Evolutionary conservation across 1,284 basidiomycete species (phyloP).

Genomic region (Schizophyllum commune): DNA sequence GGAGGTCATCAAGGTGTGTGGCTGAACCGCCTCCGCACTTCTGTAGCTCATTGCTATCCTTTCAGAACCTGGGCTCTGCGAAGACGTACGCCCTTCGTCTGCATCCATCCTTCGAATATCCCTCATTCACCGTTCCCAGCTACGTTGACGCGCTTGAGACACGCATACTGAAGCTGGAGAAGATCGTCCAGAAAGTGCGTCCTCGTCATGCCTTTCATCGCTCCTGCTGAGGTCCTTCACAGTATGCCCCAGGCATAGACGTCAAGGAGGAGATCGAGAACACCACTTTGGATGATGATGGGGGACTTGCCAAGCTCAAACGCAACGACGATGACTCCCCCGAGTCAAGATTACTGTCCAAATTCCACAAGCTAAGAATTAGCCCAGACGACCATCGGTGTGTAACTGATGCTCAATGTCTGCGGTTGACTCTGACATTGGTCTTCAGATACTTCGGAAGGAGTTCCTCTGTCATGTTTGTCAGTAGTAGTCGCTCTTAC

Average conservation of each 20-base stretch:
- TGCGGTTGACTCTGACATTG: neutral
- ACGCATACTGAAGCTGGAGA: constrained; percentile 9
- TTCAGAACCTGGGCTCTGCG: constrained; percentile 4
- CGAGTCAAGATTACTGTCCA: neutral
- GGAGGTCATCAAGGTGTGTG: neutral
- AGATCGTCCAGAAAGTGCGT: neutral
- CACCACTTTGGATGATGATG: neutral
- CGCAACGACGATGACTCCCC: neutral
- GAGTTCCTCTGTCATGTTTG: neutral
- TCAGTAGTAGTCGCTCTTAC: neutral
- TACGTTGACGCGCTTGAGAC: constrained; percentile 10
- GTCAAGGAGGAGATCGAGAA: neutral
- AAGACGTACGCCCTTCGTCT: neutral
- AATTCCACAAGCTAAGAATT: neutral
- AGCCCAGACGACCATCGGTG: neutral
- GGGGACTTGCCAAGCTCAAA: neutral
- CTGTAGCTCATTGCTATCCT: neutral
- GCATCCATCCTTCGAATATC: neutral
- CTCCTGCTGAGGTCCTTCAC: neutral
- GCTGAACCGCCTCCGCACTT: neutral
- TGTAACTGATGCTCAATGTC: neutral
- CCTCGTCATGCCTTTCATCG: neutral
- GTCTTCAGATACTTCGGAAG: neutral
- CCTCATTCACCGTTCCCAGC: neutral
- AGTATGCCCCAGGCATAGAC: neutral